These are phyloP conservation scores for Cerioporus squamosus DNA, from an alignment of 1,284 basidiomycete genomes.

Conservation along the genomic window DNA sequence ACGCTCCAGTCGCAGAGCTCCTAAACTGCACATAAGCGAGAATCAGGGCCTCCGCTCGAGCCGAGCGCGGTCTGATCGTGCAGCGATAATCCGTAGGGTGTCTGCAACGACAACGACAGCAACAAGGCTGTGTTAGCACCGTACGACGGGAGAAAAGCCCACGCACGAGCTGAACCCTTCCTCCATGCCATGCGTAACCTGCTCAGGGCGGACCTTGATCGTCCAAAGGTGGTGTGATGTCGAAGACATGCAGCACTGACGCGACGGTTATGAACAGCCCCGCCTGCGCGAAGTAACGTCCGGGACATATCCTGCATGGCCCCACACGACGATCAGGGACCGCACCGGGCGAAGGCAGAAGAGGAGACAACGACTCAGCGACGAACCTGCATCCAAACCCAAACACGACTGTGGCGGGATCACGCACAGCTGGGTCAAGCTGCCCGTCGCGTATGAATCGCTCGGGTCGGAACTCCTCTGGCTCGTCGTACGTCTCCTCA, in stretches of 20 bases:
- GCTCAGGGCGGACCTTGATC: neutral
- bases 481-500: conserved; percentile 17
- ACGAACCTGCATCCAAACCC: conserved; percentile 21
- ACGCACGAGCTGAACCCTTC: conserved; percentile 5
- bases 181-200: neutral
- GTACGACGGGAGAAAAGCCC: neutral
- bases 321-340: neutral
- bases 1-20: no score
- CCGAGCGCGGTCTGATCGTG: conserved; percentile 6
- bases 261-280: conserved; percentile 11
- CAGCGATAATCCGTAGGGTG: conserved; percentile 5
- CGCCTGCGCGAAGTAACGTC: conserved; percentile 7
- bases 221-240: conserved; percentile 3
- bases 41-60: conserved; percentile 2
- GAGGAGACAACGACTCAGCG: neutral
- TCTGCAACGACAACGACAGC: neutral
- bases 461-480: conserved; percentile 20
- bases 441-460: conserved; percentile 17
- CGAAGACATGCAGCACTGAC: conserved; percentile 6
- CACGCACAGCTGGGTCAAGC: conserved; percentile 9
- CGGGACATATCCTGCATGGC: conserved; percentile 16
- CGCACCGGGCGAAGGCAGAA: neutral
- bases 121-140: neutral
- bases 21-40: no score
- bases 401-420: conserved; percentile 23